Percentiles rank a stretch among this genome's conserved stretches.
These are phyloP conservation scores for Colletotrichum simmondsii DNA, from an alignment of 2,329 filamentous ascomycete genomes.

Conservation along the genomic window DNA sequence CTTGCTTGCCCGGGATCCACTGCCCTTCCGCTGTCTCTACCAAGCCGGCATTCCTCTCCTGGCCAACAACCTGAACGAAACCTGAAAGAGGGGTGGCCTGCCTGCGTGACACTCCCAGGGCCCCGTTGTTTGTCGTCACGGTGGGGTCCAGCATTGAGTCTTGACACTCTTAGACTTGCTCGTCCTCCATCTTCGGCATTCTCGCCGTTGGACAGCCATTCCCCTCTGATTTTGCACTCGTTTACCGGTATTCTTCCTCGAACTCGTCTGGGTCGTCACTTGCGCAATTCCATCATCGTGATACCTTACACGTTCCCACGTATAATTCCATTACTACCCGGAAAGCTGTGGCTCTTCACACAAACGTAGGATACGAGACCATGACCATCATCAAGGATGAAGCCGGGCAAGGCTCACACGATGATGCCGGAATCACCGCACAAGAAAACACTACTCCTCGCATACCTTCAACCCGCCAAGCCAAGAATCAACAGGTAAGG, in stretches of 20 bases:
- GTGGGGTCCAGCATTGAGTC: neutral
- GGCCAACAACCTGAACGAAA: constrained; percentile 6
- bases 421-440: constrained; percentile 39
- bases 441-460: constrained; percentile 49
- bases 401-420: constrained; percentile 31
- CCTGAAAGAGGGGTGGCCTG: constrained; percentile 15
- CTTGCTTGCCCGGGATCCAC: constrained; percentile 12
- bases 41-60: constrained; percentile 8
- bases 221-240: neutral
- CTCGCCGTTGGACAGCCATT: neutral
- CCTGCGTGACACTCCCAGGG: constrained; percentile 10
- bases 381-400: constrained; percentile 8
- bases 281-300: neutral
- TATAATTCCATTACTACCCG: neutral
- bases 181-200: neutral
- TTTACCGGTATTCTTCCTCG: neutral
- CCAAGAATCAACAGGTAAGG: constrained; percentile 50
- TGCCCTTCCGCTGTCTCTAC: neutral
- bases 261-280: neutral
- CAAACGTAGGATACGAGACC: neutral
- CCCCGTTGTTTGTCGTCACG: constrained; percentile 23
- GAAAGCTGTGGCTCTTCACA: neutral
- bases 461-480: constrained; percentile 39
- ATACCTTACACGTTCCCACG: too few relatives aligned
- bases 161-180: neutral